Evolutionary conservation across 2,329 filamentous ascomycete species (phyloP).

Genomic region (Bipolaris oryzae): DNA sequence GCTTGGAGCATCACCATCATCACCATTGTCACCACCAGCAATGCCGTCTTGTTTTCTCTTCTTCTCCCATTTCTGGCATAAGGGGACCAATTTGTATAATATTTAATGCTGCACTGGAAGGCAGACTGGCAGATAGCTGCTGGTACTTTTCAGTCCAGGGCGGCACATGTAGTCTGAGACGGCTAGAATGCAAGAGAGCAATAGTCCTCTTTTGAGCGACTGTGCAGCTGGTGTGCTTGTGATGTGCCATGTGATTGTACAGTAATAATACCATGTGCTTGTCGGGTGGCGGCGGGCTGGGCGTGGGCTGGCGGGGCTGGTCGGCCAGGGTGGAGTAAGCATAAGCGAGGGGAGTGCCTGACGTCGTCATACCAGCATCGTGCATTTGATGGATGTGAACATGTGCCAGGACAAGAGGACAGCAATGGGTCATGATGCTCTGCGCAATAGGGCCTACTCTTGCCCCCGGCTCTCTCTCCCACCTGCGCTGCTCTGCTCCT

Average conservation of each 20-base stretch:
- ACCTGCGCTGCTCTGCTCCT: background rate
- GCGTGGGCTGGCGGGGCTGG: constrained; percentile 3
- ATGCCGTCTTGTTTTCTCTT: background rate
- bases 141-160: constrained; percentile 7
- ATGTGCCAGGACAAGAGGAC: constrained; percentile 2
- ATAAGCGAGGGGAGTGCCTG: constrained; percentile 5
- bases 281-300: background rate
- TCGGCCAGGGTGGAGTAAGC: constrained; percentile 10
- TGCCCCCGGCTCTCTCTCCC: background rate
- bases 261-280: background rate
- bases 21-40: background rate
- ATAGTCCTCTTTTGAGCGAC: background rate
- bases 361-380: constrained; percentile 20
- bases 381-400: constrained; percentile 6
- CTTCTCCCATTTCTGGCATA: constrained; percentile 7
- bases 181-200: constrained; percentile 6
- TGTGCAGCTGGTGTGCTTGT: background rate
- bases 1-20: constrained; percentile 16
- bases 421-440: constrained; percentile 8
- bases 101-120: constrained; percentile 34
- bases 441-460: constrained; percentile 6
- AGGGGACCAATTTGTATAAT: constrained; percentile 30
- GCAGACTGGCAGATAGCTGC: constrained; percentile 3
- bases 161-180: constrained; percentile 1
- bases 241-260: background rate